Percentiles rank a stretch among this genome's conserved stretches.
phyloP scores from a whole-genome alignment of 2,329 filamentous ascomycete species.

The Daldinia sp. region DNA sequence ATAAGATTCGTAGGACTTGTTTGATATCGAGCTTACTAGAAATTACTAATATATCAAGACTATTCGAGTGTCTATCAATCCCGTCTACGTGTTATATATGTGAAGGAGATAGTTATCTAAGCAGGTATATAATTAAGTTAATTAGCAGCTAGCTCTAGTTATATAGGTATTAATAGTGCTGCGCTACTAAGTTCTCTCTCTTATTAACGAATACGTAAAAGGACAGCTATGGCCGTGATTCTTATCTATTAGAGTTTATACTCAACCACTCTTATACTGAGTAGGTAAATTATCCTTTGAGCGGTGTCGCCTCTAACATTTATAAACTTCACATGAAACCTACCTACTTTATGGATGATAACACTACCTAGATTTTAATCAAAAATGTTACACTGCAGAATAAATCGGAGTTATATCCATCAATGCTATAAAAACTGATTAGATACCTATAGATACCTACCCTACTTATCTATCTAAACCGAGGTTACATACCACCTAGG shows the following conservation, averaged over 20 bases:
- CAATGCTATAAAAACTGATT: neutral
- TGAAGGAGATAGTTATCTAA: neutral
- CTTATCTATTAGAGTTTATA: no score
- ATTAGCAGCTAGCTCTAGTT: neutral
- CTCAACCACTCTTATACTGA: no score
- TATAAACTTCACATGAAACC: neutral
- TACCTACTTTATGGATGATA: no score
- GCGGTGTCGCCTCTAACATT: no score
- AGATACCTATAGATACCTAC: neutral
- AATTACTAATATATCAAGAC: neutral
- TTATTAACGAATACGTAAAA: neutral
- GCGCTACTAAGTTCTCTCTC: neutral
- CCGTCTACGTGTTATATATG: neutral
- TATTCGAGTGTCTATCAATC: neutral
- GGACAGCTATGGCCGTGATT: no score
- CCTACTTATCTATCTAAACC: constrained; percentile 7
- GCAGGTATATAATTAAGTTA: neutral
- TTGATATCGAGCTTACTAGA: neutral
- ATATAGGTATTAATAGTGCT: neutral
- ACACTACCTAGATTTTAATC: no score
- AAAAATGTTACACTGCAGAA: neutral
- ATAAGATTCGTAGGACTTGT: neutral
- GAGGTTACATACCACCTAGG: constrained; percentile 7
- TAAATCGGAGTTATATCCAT: neutral
- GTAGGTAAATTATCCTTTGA: no score